Evolutionary conservation across 2,329 filamentous ascomycete species (phyloP), one percentile per base, ranked within the genome.

Genomic region (Botryotinia convoluta): DNA sequence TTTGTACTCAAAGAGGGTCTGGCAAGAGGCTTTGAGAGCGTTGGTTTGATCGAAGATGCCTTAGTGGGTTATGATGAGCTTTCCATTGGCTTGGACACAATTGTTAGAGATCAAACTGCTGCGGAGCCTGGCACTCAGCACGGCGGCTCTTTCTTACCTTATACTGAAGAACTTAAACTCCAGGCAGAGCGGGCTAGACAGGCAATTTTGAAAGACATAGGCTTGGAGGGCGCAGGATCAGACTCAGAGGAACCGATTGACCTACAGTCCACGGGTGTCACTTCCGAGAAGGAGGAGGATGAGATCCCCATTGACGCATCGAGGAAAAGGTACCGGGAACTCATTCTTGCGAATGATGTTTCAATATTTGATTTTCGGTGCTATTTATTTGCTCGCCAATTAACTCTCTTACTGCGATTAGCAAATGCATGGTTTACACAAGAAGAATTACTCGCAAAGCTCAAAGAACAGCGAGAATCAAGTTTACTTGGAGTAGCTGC

Each of bases 1-100:
- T 99, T 99, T 81, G 95, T 99, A 26, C 86, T 99, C 14, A 99
- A 99, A 80, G 96, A 99, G 82, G 96, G 96, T 0, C 84, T 99
- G 51, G 95, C 96, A 1, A 89, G 93, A 77, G 97, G 95, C 0
- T 97, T 99, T 77, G 97, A 99, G 82, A 98, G 93, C 80, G 95
- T 98, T 4, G 97, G 97, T 0, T 85, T 99, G 16, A 93, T 98
- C 14, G 96, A 99, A 80, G 96, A 99, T 86, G 95, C 96, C 4
- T 84, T 99, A 57, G 93, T 96, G 7, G 94, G 94, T 22, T 99
- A 99, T 78, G 96, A 98, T 81, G 95, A 99, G 83, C 89, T 99
- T 16, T 93, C 93, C 60, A 90, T 95, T 69, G 95, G 95, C 0
- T 85, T 99, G 44, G 95, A 98, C 81, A 87, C 90, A 18, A 90